A percentile compares a stretch with the other conserved stretches of the same genome.
phyloP scores from a whole-genome alignment of 768 basidiomycete species.

The Leccinum rimulosum region DNA sequence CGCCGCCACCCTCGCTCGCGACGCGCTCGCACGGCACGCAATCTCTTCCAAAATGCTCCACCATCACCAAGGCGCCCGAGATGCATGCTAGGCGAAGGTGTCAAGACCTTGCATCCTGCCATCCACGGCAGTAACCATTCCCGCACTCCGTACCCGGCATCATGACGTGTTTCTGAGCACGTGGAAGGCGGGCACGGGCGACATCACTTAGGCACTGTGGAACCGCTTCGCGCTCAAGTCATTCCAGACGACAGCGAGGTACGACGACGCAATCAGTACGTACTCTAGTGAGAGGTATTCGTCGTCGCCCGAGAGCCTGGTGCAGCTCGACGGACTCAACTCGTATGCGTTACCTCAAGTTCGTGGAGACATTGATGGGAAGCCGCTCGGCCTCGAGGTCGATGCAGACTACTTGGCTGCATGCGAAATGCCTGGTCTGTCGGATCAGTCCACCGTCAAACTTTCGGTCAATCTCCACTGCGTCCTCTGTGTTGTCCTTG shows the following conservation, averaged over 20 bases:
- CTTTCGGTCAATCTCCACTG: constrained; percentile 8
- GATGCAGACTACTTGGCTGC: too few relatives aligned
- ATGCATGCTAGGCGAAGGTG: constrained; percentile 90
- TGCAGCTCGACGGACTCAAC: too few relatives aligned
- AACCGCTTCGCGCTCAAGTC: constrained; percentile 91
- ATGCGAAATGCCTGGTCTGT: too few relatives aligned
- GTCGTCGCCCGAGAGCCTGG: too few relatives aligned
- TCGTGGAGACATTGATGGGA: too few relatives aligned
- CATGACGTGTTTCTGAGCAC: constrained; percentile 78
- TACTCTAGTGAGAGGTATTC: too few relatives aligned
- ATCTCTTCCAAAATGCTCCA: constrained; percentile 75
- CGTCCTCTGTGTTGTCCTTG: background rate
- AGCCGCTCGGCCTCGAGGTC: too few relatives aligned
- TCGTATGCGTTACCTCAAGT: too few relatives aligned
- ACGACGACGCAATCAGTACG: constrained; percentile 80
- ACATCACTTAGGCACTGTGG: constrained; percentile 67
- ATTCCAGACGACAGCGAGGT: constrained; percentile 93
- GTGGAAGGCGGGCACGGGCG: constrained; percentile 73
- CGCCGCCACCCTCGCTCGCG: too few relatives aligned
- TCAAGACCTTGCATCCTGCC: constrained; percentile 97
- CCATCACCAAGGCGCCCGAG: constrained; percentile 96
- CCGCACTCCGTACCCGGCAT: constrained; percentile 53
- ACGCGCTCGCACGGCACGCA: too few relatives aligned
- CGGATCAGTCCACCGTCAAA: constrained; percentile 8
- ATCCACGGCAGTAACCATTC: constrained; percentile 83